A percentile compares a stretch with the other conserved stretches of the same genome.
These are phyloP conservation scores for Aspergillus pseudoglaucus DNA, from an alignment of 2,329 filamentous ascomycete species.

Conservation along the genomic window DNA sequence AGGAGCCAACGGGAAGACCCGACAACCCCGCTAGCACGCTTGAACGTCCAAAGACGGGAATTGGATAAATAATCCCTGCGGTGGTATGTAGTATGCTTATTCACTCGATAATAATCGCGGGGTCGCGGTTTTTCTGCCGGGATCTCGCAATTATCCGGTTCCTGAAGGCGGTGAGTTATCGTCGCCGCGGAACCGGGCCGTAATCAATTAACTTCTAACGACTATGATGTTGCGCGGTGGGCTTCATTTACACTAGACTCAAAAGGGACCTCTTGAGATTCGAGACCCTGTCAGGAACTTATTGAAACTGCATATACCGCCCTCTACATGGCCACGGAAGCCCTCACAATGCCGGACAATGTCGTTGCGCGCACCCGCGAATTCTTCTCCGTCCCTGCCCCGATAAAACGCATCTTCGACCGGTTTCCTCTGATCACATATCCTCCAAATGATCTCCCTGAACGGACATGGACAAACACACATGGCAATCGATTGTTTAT, in stretches of 20 bases:
- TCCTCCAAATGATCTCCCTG: conserved; percentile 66
- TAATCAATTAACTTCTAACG: background rate
- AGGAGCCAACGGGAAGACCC: background rate
- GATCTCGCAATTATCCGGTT: background rate
- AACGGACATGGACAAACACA: conserved; percentile 46
- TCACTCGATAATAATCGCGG: background rate
- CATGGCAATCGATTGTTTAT: conserved; percentile 62
- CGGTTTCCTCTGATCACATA: conserved; percentile 73
- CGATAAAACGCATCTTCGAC: conserved; percentile 78
- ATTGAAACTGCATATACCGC: background rate
- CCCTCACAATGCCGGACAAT: conserved; percentile 19
- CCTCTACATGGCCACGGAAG: conserved; percentile 20
- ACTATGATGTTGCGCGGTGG: too few species aligned
- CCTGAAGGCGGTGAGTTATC: background rate
- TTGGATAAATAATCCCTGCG: background rate
- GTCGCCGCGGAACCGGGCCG: background rate
- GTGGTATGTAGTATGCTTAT: background rate
- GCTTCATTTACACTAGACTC: background rate
- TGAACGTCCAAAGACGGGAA: background rate
- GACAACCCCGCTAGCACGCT: background rate
- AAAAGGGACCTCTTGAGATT: background rate
- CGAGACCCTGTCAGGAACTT: background rate
- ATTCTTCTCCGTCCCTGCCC: conserved; percentile 51
- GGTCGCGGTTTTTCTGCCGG: background rate
- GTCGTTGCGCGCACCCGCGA: conserved; percentile 18